Base-by-base conservation (phyloP, 768 basidiomycete species). In the Boletus barrowsii region DNA sequence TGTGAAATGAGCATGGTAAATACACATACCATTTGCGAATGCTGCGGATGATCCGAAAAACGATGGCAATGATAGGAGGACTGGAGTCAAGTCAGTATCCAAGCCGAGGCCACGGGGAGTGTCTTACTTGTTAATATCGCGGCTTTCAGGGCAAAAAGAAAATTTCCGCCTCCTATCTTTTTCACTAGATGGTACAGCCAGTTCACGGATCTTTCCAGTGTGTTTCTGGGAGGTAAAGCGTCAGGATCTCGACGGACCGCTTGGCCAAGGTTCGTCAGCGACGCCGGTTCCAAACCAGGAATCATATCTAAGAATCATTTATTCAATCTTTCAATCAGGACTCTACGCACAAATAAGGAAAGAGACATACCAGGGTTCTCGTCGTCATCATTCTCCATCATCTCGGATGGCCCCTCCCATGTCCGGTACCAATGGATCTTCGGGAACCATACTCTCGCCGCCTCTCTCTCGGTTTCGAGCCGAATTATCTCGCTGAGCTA, bases 221-320 rank as follows among this genome's bases (percentile, higher is more conserved):
- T 46, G 59, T 87, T 89, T 3, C 74, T 63, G 0, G 88, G 88
- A 1, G 88, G 87, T 0, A 89, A 68, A 0, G 86, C 87, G 64
- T 90, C 88, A 0, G 88, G 87, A 68, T 90, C 87, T 22, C 88
- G 76, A 5, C 77, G 73, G n/a, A 73, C 67, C 2, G 87, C 79
- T 37, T 76, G 61, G 3, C 83, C 85, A 0, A 88, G 74, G 59
- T 87, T 84, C 4, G 75, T 64, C 39, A 68, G 62, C 44, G 64
- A 57, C 8, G 68, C 66, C 1, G 72, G 73, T 22, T 78, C 72
- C 8, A 83, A 67, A 7, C 86, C 85, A 55, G 83, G 83, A 46
- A 88, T 81, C 58, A 62, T 57, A 71, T 88, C 83, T 72, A 14
- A 41, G 47, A 18, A 42, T 6, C 5, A 43, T 20, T 17, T 30